These are phyloP conservation scores for Candida hispaniensis DNA, from an alignment of 805 yeast species.

Conservation along the genomic window DNA sequence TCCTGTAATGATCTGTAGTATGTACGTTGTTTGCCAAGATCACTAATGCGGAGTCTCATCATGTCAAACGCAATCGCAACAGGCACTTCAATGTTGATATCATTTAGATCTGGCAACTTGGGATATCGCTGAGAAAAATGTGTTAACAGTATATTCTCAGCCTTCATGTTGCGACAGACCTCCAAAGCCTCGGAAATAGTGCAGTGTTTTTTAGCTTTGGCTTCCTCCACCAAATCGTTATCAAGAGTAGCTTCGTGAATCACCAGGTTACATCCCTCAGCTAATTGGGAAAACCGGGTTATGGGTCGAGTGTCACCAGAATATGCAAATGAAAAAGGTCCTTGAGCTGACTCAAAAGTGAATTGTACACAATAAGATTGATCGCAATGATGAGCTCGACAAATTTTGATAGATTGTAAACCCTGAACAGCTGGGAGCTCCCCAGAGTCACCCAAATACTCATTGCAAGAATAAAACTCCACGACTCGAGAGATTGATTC, in stretches of 20 bases:
- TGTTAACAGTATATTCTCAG: conserved; percentile 61
- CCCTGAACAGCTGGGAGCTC: conserved; percentile 3
- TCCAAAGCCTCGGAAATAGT: conserved; percentile 79
- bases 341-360: conserved; percentile 16
- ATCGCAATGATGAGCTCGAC: conserved; percentile 76
- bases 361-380: conserved; percentile 59
- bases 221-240: conserved; percentile 66
- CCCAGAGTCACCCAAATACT: conserved; percentile 30
- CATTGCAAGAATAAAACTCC: conserved; percentile 50
- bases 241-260: conserved; percentile 93
- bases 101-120: conserved; percentile 34
- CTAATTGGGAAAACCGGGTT: conserved; percentile 50
- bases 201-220: conserved; percentile 70
- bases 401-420: conserved; percentile 38
- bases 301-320: conserved; percentile 95
- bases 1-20: neutral
- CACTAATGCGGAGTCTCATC: conserved; percentile 7
- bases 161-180: conserved; percentile 61
- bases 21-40: conserved; percentile 1
- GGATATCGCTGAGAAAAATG: conserved; percentile 91
- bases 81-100: conserved; percentile 1
- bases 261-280: conserved; percentile 55
- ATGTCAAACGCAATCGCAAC: conserved; percentile 13
- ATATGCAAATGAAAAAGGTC: conserved; percentile 59
- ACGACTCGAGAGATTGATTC: conserved; percentile 36